phyloP scores from a whole-genome alignment of 768 basidiomycete genomes.

The Tricholoma hemisulphureum region DNA sequence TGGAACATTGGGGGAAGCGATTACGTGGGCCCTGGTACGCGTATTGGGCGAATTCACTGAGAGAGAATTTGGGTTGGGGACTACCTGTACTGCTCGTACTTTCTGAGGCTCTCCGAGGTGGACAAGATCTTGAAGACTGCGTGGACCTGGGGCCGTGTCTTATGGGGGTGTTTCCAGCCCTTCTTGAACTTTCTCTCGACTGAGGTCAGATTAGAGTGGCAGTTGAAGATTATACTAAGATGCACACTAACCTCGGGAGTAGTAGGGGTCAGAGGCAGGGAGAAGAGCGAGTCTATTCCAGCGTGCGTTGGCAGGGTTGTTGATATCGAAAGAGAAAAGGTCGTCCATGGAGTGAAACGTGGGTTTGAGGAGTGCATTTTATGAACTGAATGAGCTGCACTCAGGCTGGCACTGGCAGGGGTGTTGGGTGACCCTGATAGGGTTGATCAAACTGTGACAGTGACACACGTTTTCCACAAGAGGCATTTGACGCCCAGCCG shows the following conservation, averaged over 20 bases:
- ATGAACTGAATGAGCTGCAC: too few relatives aligned
- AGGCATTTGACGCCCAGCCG: background rate
- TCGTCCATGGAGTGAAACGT: slow-evolving; percentile 28
- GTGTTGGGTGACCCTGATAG: background rate
- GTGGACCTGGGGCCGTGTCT: slow-evolving; percentile 16
- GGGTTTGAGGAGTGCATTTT: slow-evolving; percentile 3
- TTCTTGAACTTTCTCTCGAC: slow-evolving; percentile 18
- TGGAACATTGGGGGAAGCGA: slow-evolving; percentile 22
- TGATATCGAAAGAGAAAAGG: slow-evolving; percentile 38
- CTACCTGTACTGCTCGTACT: slow-evolving; percentile 19
- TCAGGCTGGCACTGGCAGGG: background rate
- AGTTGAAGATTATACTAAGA: background rate
- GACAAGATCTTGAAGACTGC: slow-evolving; percentile 18
- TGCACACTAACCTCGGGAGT: slow-evolving; percentile 37
- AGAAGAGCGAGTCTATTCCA: slow-evolving; percentile 44
- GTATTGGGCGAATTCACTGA: slow-evolving; percentile 1
- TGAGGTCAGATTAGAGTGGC: slow-evolving; percentile 1
- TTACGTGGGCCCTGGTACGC: slow-evolving; percentile 29
- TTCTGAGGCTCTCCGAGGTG: slow-evolving; percentile 10
- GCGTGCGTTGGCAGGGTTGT: slow-evolving; percentile 37
- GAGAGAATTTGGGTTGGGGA: background rate
- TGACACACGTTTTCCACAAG: background rate
- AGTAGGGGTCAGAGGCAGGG: slow-evolving; percentile 33
- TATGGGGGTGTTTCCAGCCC: slow-evolving; percentile 22
- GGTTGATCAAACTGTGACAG: background rate